Base-by-base conservation (phyloP, 768 basidiomycete species). In the Neoboletus subvelutipes region DNA sequence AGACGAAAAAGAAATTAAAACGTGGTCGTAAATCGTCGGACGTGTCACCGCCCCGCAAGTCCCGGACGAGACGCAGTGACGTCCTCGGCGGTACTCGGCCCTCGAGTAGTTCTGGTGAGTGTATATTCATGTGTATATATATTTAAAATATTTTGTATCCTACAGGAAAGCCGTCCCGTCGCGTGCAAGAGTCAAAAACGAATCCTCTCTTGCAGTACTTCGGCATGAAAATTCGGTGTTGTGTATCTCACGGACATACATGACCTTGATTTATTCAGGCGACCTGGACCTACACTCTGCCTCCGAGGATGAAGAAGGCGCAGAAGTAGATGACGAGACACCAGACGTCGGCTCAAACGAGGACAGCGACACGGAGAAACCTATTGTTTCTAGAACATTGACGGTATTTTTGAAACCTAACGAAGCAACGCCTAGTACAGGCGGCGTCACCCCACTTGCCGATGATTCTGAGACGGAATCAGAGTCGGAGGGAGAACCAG, bases 141-240 rank as follows among this genome's bases (percentile, higher is more conserved):
- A n/a, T 4, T 18, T 26, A 22, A 39, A n/a, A 18, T 4, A 11
- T 22, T 15, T 43, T 7, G 3, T n/a, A 13, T 45, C 24, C 0
- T 22, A 1, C 28, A 64, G 61, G 49, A 45, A 62, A 37, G 26
- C 31, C 36, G 3, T 39, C 45, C 10, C 54, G 52, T 24, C 56
- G 36, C 24, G 24, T 24, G 6, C 22, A 22, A 41, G 63, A 26
- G 13, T 49, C 54, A 12, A 59, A 59, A 52, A 46, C 41, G 20
- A 83, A 83, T 61, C 80, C 81, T 1, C 68, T 85, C 4, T 65
- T 76, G 40, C 68, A 77, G 52, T 85, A 76, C 57, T 84, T 85
- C 52, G 77, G 83, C 80, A 56, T 31, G 76, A 37, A 36, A 15
- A 39, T 28, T 10, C 17, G 17, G 4, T 39, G 5, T 26, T 7